phyloP scores from a whole-genome alignment of 306 rosid species.

The Cajanus cajan region DNA sequence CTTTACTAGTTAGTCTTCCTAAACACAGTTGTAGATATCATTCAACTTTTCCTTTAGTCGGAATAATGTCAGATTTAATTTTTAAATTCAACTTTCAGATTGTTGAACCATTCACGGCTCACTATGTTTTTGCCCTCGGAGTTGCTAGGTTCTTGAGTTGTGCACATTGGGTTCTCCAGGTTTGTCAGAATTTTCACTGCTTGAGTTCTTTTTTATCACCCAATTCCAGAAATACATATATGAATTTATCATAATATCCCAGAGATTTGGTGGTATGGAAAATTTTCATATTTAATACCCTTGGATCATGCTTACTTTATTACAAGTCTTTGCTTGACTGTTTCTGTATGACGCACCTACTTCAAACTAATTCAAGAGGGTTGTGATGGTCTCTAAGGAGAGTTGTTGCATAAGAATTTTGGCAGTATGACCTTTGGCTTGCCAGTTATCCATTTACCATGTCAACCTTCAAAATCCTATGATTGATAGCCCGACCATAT shows the following conservation, averaged over 20 bases:
- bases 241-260: neutral
- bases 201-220: neutral
- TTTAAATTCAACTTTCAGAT: conserved; percentile 47
- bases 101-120: conserved; percentile 82
- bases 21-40: neutral
- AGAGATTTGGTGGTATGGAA: neutral
- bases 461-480: neutral
- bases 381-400: neutral
- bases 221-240: conserved; percentile 2
- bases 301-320: conserved; percentile 11
- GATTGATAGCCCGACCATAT: neutral
- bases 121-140: conserved; percentile 81
- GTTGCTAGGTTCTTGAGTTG: conserved; percentile 85
- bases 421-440: neutral
- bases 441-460: neutral
- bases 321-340: neutral
- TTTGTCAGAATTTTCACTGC: conserved; percentile 27
- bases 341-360: conserved; percentile 8
- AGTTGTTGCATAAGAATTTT: neutral
- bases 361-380: neutral
- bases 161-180: conserved; percentile 89
- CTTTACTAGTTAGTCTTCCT: neutral
- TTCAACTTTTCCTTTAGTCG: neutral
- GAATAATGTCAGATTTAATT: neutral
- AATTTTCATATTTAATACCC: neutral